Evolutionary conservation across 805 yeast species (phyloP), one percentile per base, ranked within the genome.

Genomic region (Metschnikowia peoriensis): DNA sequence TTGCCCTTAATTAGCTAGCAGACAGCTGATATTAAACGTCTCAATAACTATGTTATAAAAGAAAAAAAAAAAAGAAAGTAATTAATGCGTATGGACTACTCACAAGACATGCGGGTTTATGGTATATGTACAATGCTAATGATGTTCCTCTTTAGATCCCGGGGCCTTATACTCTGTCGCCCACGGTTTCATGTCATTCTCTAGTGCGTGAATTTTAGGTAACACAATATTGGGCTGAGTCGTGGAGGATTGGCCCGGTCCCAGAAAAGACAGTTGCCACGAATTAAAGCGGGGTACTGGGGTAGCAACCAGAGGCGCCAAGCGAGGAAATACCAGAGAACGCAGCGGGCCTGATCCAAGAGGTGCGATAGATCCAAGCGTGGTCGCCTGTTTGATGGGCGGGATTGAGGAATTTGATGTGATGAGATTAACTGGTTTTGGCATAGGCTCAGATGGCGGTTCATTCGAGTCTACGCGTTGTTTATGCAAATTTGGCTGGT

Each of bases 201-300:
- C 52, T 1, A 44, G 48, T 7, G 48, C 44, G 9, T 38, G 47
- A 6, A 49, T 38, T 27, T 17, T 48, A 3, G 51, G 51, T 22
- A 48, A 22, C 14, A 46, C 41, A 41, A 49, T 49, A 2, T 48
- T 48, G 10, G 34, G 41, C 16, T 35, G 7, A 15, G 39, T 48
- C 11, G 41, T 8, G 15, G 40, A 10, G 7, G 40, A n/a, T 22
- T 44, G 44, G 7, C 41, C 6, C 9, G 29, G 34, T 10, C 38
- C 51, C 8, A 32, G 27, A 14, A 12, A 39, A 29, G 51, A 6
- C 9, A 22, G 22, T 32, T 43, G 47, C 51, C 51, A 49, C 6
- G 47, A 17, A 16, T 22, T 49, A 28, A 37, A 49, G 22, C 22
- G 50, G 10, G 41, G 40, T 17, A 15, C 8, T 14, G 41, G 34